Evolutionary conservation across 2,329 filamentous ascomycete species (phyloP).

Genomic region (Pyrenochaeta sp.): DNA sequence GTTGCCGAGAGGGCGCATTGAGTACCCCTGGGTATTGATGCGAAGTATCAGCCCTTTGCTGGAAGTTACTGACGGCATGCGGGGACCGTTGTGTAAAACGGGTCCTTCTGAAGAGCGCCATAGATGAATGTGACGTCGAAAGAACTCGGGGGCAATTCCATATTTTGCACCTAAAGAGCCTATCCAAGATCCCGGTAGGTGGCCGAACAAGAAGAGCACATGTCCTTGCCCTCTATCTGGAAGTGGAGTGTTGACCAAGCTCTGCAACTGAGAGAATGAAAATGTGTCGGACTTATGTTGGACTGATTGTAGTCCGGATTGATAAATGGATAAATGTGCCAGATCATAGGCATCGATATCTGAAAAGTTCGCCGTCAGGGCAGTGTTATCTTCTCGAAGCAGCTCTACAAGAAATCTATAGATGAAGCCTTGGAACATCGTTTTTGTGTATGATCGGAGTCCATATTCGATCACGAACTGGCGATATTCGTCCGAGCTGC

Average conservation of each 20-base stretch:
- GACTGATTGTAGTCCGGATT: not conserved
- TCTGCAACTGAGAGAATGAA: constrained; percentile 6
- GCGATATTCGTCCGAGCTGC: constrained; percentile 5
- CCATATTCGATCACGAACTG: constrained; percentile 5
- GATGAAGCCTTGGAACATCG: constrained; percentile 12
- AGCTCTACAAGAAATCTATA: constrained; percentile 12
- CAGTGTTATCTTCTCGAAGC: constrained; percentile 1
- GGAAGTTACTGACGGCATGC: constrained; percentile 1
- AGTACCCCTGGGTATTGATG: constrained; percentile 9
- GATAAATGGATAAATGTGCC: constrained; percentile 4
- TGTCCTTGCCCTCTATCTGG: constrained; percentile 5
- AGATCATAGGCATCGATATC: constrained; percentile 10
- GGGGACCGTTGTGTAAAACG: constrained; percentile 9
- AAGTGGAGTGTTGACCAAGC: not conserved
- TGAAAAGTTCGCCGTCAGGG: not conserved
- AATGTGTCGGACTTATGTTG: not conserved
- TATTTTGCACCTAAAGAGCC: constrained; percentile 10
- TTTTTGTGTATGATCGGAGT: constrained; percentile 15
- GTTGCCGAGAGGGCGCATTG: not conserved
- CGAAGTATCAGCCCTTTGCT: constrained; percentile 11
- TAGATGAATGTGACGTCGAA: constrained; percentile 14
- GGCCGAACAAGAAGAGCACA: constrained; percentile 14
- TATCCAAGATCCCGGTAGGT: constrained; percentile 16
- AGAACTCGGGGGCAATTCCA: constrained; percentile 10
- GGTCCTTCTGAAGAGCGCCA: constrained; percentile 12